These are phyloP conservation scores for Lentinula lateritia DNA, from an alignment of 768 basidiomycete species.

Conservation along the genomic window DNA sequence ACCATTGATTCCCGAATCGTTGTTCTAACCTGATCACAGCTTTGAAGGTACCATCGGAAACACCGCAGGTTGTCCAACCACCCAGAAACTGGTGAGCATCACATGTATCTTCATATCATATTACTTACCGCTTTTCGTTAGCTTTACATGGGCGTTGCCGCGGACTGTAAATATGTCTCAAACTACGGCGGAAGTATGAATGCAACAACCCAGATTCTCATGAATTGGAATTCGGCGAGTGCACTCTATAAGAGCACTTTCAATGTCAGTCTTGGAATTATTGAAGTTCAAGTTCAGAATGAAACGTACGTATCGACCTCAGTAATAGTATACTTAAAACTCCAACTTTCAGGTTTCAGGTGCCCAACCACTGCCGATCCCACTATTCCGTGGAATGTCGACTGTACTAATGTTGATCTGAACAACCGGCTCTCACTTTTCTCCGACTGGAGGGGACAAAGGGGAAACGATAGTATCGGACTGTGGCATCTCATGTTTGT, in stretches of 20 bases:
- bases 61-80: slow-evolving; percentile 63
- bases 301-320: slow-evolving; percentile 28
- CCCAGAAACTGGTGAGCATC: slow-evolving; percentile 58
- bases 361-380: slow-evolving; percentile 57
- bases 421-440: slow-evolving; percentile 74
- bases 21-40: slow-evolving; percentile 29
- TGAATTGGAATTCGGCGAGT: slow-evolving; percentile 75
- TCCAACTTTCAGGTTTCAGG: slow-evolving; percentile 21
- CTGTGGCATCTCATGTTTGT: slow-evolving; percentile 77
- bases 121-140: slow-evolving; percentile 13
- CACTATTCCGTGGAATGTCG: slow-evolving; percentile 68
- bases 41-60: slow-evolving; percentile 67
- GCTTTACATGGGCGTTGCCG: slow-evolving; percentile 82
- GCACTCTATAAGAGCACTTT: slow-evolving; percentile 74
- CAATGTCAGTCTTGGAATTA: slow-evolving; percentile 80
- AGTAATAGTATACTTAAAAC: slow-evolving; percentile 3
- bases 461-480: slow-evolving; percentile 69
- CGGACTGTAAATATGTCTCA: slow-evolving; percentile 75
- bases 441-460: slow-evolving; percentile 74
- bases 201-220: slow-evolving; percentile 72
- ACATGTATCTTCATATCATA: not conserved
- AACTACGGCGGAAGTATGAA: slow-evolving; percentile 59
- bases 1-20: not conserved
- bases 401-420: slow-evolving; percentile 54
- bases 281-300: slow-evolving; percentile 72